Percentiles rank a stretch among this genome's conserved stretches.
phyloP scores from a whole-genome alignment of 2,329 filamentous ascomycete species.

The Moelleriella libera region DNA sequence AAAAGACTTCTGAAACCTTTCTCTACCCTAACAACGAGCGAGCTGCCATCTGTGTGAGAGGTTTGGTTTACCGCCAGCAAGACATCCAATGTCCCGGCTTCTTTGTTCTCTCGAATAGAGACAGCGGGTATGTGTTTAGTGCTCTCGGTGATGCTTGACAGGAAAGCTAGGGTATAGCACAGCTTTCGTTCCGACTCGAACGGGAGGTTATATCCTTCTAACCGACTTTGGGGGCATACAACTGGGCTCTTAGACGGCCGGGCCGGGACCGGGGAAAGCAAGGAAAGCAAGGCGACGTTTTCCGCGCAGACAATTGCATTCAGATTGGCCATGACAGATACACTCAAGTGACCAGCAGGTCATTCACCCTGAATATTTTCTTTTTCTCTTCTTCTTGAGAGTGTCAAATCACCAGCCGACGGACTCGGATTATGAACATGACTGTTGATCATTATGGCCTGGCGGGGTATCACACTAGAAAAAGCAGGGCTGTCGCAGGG shows the following conservation, averaged over 20 bases:
- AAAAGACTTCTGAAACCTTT: not conserved
- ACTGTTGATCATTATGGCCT: too few species aligned
- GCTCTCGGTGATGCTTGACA: conserved; percentile 15
- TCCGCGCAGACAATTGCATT: conserved; percentile 9
- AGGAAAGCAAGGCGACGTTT: conserved; percentile 11
- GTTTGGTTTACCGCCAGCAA: conserved; percentile 18
- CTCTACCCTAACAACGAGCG: not conserved
- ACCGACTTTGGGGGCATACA: not conserved
- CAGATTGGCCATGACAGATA: not conserved
- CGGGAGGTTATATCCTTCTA: conserved; percentile 11
- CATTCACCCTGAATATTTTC: too few species aligned
- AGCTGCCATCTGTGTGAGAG: not conserved
- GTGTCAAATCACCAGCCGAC: too few species aligned
- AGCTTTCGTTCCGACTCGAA: conserved; percentile 18
- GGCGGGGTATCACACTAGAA: too few species aligned
- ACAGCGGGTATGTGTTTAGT: conserved; percentile 18
- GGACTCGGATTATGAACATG: too few species aligned
- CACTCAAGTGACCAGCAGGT: too few species aligned
- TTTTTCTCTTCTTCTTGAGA: too few species aligned
- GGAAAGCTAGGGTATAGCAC: conserved; percentile 15
- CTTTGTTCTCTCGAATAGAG: conserved; percentile 13
- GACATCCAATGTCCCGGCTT: conserved; percentile 9
- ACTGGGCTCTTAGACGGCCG: conserved; percentile 7
- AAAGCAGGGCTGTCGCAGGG: too few species aligned
- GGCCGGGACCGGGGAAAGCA: conserved; percentile 13